Conservation (phyloP, 768 basidiomycete genomes). For the Leccinum arenicola region DNA sequence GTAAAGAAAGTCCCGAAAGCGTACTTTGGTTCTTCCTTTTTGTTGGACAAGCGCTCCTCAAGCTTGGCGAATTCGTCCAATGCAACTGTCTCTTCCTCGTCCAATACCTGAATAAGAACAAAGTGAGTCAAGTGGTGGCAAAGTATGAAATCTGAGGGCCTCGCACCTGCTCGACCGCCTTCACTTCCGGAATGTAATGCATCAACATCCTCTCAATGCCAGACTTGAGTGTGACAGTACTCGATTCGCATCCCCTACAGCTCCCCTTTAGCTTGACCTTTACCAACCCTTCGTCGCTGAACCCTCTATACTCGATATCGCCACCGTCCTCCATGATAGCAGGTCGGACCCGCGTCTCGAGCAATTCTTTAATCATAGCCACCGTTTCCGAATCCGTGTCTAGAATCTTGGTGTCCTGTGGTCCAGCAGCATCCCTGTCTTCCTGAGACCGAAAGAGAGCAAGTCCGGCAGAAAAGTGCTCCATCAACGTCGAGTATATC, state of each 20-base stretch:
- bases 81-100: constrained; percentile 86
- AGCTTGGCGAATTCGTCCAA: constrained; percentile 87
- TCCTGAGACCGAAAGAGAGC: constrained; percentile 82
- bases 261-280: constrained; percentile 93
- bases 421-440: constrained; percentile 77
- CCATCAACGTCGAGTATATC: constrained; percentile 95
- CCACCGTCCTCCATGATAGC: constrained; percentile 99
- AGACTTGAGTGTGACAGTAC: constrained; percentile 91
- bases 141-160: not conserved
- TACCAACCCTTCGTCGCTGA: constrained; percentile 81
- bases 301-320: constrained; percentile 94
- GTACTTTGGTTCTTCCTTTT: constrained; percentile 46
- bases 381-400: constrained; percentile 96
- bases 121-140: constrained; percentile 6
- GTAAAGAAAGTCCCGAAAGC: constrained; percentile 24
- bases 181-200: constrained; percentile 98
- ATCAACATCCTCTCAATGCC: constrained; percentile 99
- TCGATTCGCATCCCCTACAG: constrained; percentile 92
- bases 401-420: constrained; percentile 89
- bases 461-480: constrained; percentile 91
- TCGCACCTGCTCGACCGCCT: constrained; percentile 81
- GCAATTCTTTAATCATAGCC: constrained; percentile 97
- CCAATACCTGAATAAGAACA: constrained; percentile 60
- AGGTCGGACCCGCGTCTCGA: constrained; percentile 93
- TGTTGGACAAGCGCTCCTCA: constrained; percentile 59